phyloP scores from a whole-genome alignment of 2,329 filamentous ascomycete species.

The Amphichorda felina region DNA sequence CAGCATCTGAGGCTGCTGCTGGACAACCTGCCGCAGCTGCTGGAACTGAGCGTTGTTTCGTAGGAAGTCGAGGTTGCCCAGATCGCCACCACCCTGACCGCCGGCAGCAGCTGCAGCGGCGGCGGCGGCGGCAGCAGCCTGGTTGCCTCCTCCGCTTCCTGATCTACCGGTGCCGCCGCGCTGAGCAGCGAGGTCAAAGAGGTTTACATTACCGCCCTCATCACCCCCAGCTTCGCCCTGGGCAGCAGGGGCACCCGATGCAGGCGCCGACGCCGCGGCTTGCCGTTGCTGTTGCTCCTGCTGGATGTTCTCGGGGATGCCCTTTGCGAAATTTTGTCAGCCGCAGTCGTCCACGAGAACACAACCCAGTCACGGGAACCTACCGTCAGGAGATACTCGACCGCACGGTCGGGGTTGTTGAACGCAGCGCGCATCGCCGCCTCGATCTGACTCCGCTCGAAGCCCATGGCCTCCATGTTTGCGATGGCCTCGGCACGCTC shows the following conservation, averaged over 20 bases:
- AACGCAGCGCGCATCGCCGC: constrained; percentile 92
- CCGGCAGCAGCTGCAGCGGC: constrained; percentile 33
- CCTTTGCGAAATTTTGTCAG: constrained; percentile 39
- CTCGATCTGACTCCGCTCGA: constrained; percentile 78
- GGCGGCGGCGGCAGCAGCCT: constrained; percentile 18
- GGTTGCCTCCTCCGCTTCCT: constrained; percentile 26
- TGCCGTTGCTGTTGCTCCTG: constrained; percentile 51
- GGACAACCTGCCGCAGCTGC: constrained; percentile 90
- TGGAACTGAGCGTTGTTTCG: constrained; percentile 96
- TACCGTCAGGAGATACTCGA: constrained; percentile 87
- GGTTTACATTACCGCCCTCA: constrained; percentile 63
- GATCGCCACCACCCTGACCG: constrained; percentile 38
- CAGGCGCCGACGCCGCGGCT: constrained; percentile 28
- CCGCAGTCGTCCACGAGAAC: neutral
- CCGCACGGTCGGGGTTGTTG: constrained; percentile 92
- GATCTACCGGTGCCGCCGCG: constrained; percentile 37
- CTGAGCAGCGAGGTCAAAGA: constrained; percentile 88
- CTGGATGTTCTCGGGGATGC: constrained; percentile 77
- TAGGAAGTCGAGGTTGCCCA: constrained; percentile 83
- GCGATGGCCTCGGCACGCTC: constrained; percentile 73
- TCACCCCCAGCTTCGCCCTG: constrained; percentile 31
- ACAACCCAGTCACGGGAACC: constrained; percentile 17
- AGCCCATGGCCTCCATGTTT: constrained; percentile 97
- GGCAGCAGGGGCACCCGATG: constrained; percentile 25
- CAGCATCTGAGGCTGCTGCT: constrained; percentile 96